These are phyloP conservation scores for Rubroboletus pulcherrimus DNA, from an alignment of 768 basidiomycete genomes.

Conservation along the genomic window DNA sequence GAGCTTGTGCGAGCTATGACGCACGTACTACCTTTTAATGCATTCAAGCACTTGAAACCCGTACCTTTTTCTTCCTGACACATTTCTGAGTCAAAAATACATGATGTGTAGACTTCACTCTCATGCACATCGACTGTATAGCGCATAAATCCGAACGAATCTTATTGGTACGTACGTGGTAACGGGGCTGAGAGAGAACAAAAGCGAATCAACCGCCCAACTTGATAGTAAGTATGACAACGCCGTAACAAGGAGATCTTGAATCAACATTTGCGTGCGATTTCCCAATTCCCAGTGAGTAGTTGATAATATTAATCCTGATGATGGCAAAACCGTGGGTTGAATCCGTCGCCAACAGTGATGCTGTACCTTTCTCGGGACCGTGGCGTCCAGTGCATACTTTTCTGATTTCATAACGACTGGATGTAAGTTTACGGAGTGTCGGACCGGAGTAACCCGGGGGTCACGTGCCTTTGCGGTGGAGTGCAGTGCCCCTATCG, in stretches of 20 bases:
- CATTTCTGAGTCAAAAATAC: background rate
- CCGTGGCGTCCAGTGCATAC: too few species aligned
- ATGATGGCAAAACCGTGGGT: background rate
- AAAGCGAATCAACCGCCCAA: background rate
- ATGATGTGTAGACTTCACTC: background rate
- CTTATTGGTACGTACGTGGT: background rate
- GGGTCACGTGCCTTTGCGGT: background rate
- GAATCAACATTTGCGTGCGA: background rate
- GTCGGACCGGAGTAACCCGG: background rate
- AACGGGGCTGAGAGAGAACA: background rate
- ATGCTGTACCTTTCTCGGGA: too few species aligned
- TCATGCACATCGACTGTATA: background rate
- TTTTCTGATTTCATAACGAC: background rate
- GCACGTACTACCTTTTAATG: background rate
- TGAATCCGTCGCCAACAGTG: too few species aligned
- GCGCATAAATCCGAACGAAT: background rate
- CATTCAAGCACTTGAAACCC: too few species aligned
- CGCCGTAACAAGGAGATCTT: background rate
- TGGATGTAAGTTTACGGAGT: background rate
- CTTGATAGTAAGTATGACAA: background rate
- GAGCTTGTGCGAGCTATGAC: background rate
- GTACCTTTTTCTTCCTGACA: background rate
- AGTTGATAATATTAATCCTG: background rate
- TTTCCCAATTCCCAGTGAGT: too few species aligned
- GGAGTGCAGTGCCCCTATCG: constrained; percentile 4